These are phyloP conservation scores for Erodium chrysanthum DNA, from an alignment of 441 rosid genomes.

Conservation along the genomic window DNA sequence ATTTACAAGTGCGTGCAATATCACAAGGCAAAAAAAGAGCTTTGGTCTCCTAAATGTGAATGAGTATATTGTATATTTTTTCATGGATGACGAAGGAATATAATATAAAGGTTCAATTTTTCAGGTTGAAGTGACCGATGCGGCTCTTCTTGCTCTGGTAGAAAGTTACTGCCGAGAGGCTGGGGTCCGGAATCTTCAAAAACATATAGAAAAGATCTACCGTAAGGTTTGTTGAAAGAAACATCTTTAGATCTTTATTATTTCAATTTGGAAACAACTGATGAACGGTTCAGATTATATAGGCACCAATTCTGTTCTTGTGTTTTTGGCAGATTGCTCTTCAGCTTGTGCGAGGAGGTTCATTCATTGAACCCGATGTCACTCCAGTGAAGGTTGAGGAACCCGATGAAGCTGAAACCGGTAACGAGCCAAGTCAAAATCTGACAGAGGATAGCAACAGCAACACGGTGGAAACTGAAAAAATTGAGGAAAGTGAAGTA, in stretches of 20 bases:
- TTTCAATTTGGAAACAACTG: neutral
- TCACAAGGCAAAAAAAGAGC: too few relatives aligned
- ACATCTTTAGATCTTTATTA: too few relatives aligned
- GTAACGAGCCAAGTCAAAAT: slow-evolving; percentile 15
- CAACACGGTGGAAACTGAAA: slow-evolving; percentile 17
- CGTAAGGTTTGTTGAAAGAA: slow-evolving; percentile 58
- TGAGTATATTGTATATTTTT: neutral
- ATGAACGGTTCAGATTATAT: neutral
- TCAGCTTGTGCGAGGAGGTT: slow-evolving; percentile 66
- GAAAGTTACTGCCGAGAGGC: slow-evolving; percentile 99
- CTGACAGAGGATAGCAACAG: slow-evolving; percentile 23
- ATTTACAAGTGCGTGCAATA: too few relatives aligned
- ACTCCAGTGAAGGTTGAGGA: slow-evolving; percentile 26
- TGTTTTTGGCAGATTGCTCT: slow-evolving; percentile 61
- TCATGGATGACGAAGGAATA: neutral
- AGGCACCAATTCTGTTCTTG: neutral
- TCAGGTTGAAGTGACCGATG: slow-evolving; percentile 90
- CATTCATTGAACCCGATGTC: slow-evolving; percentile 29
- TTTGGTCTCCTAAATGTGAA: too few relatives aligned
- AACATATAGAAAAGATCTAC: slow-evolving; percentile 95
- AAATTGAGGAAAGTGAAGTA: slow-evolving; percentile 31
- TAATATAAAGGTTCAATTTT: slow-evolving; percentile 7
- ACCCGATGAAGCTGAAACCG: slow-evolving; percentile 21
- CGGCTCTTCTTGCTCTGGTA: slow-evolving; percentile 79
- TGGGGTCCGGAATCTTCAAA: slow-evolving; percentile 97